Evolutionary conservation across 441 rosid genomes (phyloP).

Genomic region (Erysimum pusillum): DNA sequence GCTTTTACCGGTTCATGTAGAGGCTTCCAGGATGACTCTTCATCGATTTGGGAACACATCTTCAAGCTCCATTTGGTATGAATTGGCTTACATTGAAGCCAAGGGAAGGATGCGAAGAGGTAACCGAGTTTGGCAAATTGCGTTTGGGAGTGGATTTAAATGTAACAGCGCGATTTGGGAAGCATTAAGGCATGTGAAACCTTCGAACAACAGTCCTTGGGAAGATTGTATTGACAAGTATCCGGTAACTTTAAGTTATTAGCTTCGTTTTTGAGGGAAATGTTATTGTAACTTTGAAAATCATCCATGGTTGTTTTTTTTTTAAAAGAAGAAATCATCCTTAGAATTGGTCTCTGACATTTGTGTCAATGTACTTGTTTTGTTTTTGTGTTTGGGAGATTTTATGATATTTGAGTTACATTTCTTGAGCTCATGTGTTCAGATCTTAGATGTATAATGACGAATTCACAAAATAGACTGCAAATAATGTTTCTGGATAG

Average conservation of each 20-base stretch:
- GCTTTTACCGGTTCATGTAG: constrained; percentile 67
- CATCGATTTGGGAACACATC: constrained; percentile 82
- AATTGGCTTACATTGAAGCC: constrained; percentile 66
- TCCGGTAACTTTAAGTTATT: constrained; percentile 59
- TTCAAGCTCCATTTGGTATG: constrained; percentile 88
- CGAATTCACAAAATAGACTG: not conserved
- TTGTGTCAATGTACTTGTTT: constrained; percentile 36
- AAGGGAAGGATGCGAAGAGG: constrained; percentile 70
- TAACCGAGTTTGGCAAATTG: constrained; percentile 74
- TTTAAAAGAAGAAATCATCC: not conserved
- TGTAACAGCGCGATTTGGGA: constrained; percentile 83
- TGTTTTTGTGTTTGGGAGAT: constrained; percentile 27
- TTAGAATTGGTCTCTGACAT: constrained; percentile 33
- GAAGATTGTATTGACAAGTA: constrained; percentile 69
- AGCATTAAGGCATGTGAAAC: constrained; percentile 66
- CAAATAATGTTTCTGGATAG: too few species aligned
- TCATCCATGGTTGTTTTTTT: constrained; percentile 27
- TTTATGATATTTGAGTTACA: constrained; percentile 28
- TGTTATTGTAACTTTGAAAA: constrained; percentile 26
- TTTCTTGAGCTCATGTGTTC: constrained; percentile 27
- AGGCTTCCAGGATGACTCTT: constrained; percentile 83
- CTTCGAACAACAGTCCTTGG: constrained; percentile 65
- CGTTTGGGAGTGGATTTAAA: constrained; percentile 81
- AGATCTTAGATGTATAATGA: constrained; percentile 18
- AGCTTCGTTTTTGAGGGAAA: constrained; percentile 22